Base-by-base conservation (phyloP, 108 stramenopile species). In the Asterionellopsis glacialis region DNA sequence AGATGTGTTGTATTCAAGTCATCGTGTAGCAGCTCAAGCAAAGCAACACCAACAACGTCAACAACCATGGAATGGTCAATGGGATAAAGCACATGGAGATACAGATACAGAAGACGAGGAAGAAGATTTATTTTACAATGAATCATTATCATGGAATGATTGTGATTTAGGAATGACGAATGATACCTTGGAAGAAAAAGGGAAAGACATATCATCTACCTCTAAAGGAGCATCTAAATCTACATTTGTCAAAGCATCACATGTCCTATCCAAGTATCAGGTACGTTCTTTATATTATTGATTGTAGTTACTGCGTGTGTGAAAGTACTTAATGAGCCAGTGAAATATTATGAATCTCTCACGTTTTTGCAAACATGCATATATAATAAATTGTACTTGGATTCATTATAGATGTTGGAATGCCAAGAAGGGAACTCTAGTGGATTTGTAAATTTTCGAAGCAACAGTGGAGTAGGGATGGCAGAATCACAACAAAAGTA, bases 231-330 rank as follows among this genome's bases (percentile, higher is more conserved):
- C 22, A 51, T 53, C 49, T 33, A 63, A 51, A 42, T 43, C 63
- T 21, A 79, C 79, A 21, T 86, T 86, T 38, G 51, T 61, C 14
- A 82, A 69, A 26, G 84, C 81, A 1, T 77, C 81, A 2, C 39
- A 38, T 42, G 73, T 86, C 10, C 53, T 86, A 11, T 69, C 64
- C 28, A 82, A 78, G 65, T 85, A 80, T 56, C 73, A 77, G 41
- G 61, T 53, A 50, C 51, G 13, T 42, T 4, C 9, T 27, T 55
- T 23, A 3, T 22, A 27, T 4, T 28, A 27, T 21, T 59, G 23
- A 48, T 7, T 18, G 56, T 0, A 2, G 23, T 59, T 42, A n/a
- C n/a, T n/a, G n/a, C n/a, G n/a, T n/a, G n/a, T n/a, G n/a, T n/a
- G n/a, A n/a, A n/a, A n/a, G n/a, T n/a, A n/a, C n/a, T n/a, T n/a